Evolutionary conservation across 139 green algal genomes (phyloP).

Genomic region (Auxenochlorella pyrenoidosa): DNA sequence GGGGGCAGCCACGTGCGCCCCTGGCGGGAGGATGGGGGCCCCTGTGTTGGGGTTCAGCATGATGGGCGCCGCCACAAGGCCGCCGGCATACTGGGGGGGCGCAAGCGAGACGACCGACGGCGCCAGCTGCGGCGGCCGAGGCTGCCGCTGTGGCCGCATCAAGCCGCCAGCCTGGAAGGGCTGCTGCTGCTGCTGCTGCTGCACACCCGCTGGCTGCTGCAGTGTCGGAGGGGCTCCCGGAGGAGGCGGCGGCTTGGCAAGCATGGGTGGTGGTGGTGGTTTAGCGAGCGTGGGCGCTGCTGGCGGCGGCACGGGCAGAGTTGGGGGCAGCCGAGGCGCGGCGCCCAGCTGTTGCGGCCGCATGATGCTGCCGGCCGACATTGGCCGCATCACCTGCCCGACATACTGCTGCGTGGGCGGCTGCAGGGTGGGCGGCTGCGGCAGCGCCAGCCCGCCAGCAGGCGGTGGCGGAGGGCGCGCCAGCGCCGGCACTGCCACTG

Average conservation of each 20-base stretch:
- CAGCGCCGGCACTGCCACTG: background rate
- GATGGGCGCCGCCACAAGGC: background rate
- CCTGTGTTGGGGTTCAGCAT: constrained; percentile 21
- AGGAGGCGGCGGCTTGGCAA: background rate
- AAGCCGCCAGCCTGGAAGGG: background rate
- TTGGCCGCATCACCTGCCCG: background rate
- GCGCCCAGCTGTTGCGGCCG: constrained; percentile 22
- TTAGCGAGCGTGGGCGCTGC: background rate
- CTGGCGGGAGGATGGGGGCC: background rate
- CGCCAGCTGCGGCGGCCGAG: background rate
- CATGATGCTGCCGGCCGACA: constrained; percentile 3
- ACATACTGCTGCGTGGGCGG: background rate
- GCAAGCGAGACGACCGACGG: background rate
- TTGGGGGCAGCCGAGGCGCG: background rate
- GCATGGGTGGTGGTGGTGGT: background rate
- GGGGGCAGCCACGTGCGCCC: background rate
- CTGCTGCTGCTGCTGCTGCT: constrained; percentile 3
- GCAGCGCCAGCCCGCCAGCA: background rate
- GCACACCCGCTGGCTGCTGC: background rate
- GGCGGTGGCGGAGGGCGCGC: background rate
- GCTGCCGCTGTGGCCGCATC: background rate
- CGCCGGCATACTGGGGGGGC: background rate
- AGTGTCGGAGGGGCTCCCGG: background rate
- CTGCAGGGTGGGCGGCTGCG: background rate
- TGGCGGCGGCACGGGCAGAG: background rate